These are phyloP conservation scores for Rosa chinensis DNA, from an alignment of 306 rosid genomes.

Conservation along the genomic window DNA sequence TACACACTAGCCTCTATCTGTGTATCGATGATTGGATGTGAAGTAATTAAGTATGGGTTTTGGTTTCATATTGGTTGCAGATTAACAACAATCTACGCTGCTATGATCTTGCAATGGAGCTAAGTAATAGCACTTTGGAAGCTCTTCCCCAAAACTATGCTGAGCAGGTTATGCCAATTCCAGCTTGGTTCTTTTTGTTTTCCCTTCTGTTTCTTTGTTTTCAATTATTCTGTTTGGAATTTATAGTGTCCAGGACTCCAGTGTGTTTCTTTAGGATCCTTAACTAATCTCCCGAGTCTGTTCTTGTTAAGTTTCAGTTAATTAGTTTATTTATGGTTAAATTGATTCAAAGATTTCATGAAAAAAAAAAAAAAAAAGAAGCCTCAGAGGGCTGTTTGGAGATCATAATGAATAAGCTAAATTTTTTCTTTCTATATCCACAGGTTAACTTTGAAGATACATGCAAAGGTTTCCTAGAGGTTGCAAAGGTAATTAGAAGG, in stretches of 20 bases:
- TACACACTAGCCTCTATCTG: slow-evolving; percentile 23
- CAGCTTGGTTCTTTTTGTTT: slow-evolving; percentile 18
- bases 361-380: not conserved
- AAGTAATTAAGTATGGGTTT: slow-evolving; percentile 15
- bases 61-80: slow-evolving; percentile 41
- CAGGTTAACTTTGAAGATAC: slow-evolving; percentile 98
- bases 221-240: not conserved
- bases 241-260: not conserved
- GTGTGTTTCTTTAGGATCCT: not conserved
- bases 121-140: slow-evolving; percentile 83
- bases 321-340: not conserved
- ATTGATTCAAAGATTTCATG: not conserved
- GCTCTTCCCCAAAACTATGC: slow-evolving; percentile 92
- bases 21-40: slow-evolving; percentile 17
- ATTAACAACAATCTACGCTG: slow-evolving; percentile 96
- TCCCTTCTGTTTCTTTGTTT: slow-evolving; percentile 14
- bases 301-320: not conserved
- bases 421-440: slow-evolving; percentile 24
- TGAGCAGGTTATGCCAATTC: slow-evolving; percentile 68
- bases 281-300: not conserved
- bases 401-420: not conserved
- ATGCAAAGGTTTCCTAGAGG: slow-evolving; percentile 95
- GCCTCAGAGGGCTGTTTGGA: not conserved
- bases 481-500: slow-evolving; percentile 73
- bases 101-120: slow-evolving; percentile 97